phyloP scores from a whole-genome alignment of 371 early-diverging fungal species.

The Mucor lusitanicus region DNA sequence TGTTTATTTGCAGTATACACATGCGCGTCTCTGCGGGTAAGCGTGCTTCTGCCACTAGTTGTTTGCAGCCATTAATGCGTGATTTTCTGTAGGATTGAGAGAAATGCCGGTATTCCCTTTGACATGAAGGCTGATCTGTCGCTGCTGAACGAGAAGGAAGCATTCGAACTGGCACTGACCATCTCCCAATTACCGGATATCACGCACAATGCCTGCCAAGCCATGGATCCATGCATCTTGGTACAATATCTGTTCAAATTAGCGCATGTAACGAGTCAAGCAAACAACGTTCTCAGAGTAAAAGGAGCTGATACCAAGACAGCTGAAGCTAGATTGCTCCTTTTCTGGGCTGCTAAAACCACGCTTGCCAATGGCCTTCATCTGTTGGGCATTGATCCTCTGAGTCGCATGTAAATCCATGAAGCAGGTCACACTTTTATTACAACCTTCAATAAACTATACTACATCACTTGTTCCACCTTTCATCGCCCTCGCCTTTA shows the following conservation, averaged over 20 bases:
- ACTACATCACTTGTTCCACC: neutral
- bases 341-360: constrained; percentile 76
- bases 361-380: constrained; percentile 80
- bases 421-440: neutral
- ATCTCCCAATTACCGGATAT: constrained; percentile 89
- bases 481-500: neutral
- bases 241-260: constrained; percentile 89
- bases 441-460: neutral
- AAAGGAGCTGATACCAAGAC: constrained; percentile 59
- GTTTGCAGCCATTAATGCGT: neutral
- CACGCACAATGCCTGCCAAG: constrained; percentile 51
- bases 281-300: constrained; percentile 77
- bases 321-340: constrained; percentile 77
- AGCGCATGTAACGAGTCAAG: constrained; percentile 74
- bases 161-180: constrained; percentile 69
- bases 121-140: constrained; percentile 24
- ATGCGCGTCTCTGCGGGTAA: constrained; percentile 81
- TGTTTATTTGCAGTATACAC: constrained; percentile 95
- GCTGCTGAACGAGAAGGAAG: constrained; percentile 70
- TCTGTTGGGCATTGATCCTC: constrained; percentile 76
- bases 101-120: constrained; percentile 26
- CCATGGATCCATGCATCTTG: constrained; percentile 85
- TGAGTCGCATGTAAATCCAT: constrained; percentile 78
- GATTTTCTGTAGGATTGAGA: constrained; percentile 39
- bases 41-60: neutral